Base-by-base conservation (phyloP, 345 rosid species). In the Lumnitzera racemosa region DNA sequence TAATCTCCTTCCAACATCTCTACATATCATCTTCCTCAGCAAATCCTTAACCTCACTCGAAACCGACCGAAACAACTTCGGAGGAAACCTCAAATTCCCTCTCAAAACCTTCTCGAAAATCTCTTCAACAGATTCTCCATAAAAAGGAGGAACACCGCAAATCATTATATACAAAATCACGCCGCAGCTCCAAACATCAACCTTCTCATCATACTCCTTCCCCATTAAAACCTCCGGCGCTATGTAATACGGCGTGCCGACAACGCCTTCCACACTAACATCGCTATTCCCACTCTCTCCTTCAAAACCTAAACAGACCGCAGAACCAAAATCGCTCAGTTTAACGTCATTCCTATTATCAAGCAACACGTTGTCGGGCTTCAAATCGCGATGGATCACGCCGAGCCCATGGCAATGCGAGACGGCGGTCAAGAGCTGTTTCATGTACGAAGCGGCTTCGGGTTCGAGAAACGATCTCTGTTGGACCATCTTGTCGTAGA, bases 171-270 rank as follows among this genome's bases (percentile, higher is more conserved):
- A 92, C 16, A 87, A 50, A 36, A 89, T 85, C 3, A 92, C 94
- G 0, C 98, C 96, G 1, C 79, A 84, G 61, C 98, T 89, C 98
- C 98, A 92, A 48, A 87, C 78, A 56, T 92, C 96, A 11, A 83
- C 91, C 65, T 92, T 92, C 79, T 83, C 91, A 4, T 75, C 73
- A 59, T 89, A 92, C 47, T 81, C 83, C 64, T 76, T 70, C 59
- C 96, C 97, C 68, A 68, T 58, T 50, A 92, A 73, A 47, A 92
- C 85, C 83, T 92, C 98, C 67, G 94, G 96, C 12, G 97, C 96
- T 2, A 92, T 84, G 48, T 92, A 92, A 58, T 92, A 87, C 50
- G 98, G 98, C 61, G 97, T 92, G 3, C 98, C 98, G 0, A 92
- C 97, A 0, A 87, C 68, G 7, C 96, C 96, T 11, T 31, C 43